phyloP scores from a whole-genome alignment of 1,284 basidiomycete species.

The Moniliophthora roreri region DNA sequence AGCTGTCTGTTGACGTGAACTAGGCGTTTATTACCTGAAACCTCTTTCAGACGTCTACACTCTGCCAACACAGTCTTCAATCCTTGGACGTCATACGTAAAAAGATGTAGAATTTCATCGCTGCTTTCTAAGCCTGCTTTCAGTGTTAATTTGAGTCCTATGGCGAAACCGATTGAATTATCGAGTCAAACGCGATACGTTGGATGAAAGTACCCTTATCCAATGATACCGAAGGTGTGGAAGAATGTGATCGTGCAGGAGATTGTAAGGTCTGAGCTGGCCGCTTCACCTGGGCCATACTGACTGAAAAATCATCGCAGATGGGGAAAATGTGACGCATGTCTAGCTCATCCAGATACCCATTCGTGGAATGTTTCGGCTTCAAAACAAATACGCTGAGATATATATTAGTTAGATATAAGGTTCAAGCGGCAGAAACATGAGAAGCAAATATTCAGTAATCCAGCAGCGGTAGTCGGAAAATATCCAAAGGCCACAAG shows the following conservation, averaged over 20 bases:
- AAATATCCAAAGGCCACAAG: neutral
- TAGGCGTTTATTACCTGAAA: conserved; percentile 27
- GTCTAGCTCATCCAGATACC: conserved; percentile 31
- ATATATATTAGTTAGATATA: neutral
- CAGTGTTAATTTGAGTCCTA: conserved; percentile 49
- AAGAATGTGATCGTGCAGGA: conserved; percentile 1
- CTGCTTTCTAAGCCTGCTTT: conserved; percentile 33
- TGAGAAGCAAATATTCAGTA: no score
- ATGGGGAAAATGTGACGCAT: conserved; percentile 52
- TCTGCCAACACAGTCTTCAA: conserved; percentile 45
- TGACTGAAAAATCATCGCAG: conserved; percentile 47
- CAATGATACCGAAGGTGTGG: conserved; percentile 14
- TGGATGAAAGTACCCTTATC: conserved; percentile 23
- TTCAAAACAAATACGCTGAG: conserved; percentile 48
- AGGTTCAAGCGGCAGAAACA: neutral
- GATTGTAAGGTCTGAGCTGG: conserved; percentile 26
- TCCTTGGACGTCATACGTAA: conserved; percentile 44
- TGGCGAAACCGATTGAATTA: neutral
- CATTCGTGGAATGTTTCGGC: conserved; percentile 24
- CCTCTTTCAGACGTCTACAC: conserved; percentile 49
- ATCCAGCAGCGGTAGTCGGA: no score
- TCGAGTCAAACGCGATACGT: neutral
- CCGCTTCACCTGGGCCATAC: conserved; percentile 48
- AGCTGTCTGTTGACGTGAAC: neutral
- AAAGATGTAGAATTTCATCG: conserved; percentile 39